Evolutionary conservation across 257 asterid genomes (phyloP), one percentile per base, ranked within the genome.

Genomic region (Parsonsia alboflavescens): DNA sequence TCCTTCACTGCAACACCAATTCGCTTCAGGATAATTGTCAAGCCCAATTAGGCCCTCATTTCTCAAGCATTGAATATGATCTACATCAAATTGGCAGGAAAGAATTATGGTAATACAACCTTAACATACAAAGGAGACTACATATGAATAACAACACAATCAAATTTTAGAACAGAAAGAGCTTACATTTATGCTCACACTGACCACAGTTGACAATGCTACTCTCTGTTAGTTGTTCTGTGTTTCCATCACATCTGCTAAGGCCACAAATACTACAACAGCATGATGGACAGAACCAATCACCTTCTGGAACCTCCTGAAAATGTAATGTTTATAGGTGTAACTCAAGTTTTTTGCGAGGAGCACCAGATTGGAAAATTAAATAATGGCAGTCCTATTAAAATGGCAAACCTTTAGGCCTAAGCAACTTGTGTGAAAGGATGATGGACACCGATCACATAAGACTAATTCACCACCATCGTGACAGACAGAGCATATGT

Each of bases 271-370:
- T 85, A 80, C 84, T 80, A 78, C 99, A 95, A 84, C 96, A 86
- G 88, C 98, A 95, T 12, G 96, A 86, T 10, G 93, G 96, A 85
- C 99, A 95, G 86, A 92, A 95, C 99, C 99, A 95, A 75, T 89
- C 91, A 72, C 99, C 98, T 22, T 86, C 91, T 7, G 99, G 98
- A 46, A 95, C 80, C 54, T 80, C 91, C 99, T 95, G 88, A 58
- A 70, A 42, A 85, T 26, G 11, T 36, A 77, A 76, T 50, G 74
- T 56, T 58, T 71, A 12, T 69, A 59, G 36, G 48, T 39, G 39
- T 30, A 16, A 52, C 70, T 76, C 59, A 39, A 70, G 39, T 19
- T 19, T 19, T 15, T 15, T 33, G 3, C 24, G 2, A 12, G 69
- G 42, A 33, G 46, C 41, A 10, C n/a, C 12, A 63, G 28, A n/a